Percentiles rank a stretch among this genome's conserved stretches.
Conservation (phyloP, 345 rosid species). For the Lepidium aucheri region DNA sequence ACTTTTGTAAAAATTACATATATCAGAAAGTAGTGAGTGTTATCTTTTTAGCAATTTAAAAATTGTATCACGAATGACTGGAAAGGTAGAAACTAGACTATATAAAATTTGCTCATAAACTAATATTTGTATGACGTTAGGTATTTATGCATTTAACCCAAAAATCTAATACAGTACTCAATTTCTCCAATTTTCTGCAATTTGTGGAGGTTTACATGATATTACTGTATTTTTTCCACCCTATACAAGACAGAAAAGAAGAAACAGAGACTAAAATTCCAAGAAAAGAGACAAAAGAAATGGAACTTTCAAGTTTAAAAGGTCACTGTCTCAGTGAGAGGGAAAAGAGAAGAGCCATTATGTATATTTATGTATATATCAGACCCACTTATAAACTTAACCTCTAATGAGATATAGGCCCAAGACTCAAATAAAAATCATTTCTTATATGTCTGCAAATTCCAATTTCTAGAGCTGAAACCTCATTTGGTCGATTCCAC, state of each 20-base stretch:
- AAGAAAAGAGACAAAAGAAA: neutral
- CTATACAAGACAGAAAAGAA: neutral
- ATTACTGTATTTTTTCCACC: neutral
- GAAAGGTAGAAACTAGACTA: too few relatives aligned
- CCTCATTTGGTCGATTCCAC: conserved; percentile 5
- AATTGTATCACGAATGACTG: too few relatives aligned
- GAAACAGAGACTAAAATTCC: neutral
- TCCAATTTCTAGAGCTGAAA: conserved; percentile 22
- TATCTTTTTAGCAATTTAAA: too few relatives aligned
- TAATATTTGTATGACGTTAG: too few relatives aligned
- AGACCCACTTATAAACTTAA: conserved; percentile 20
- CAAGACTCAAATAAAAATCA: conserved; percentile 2
- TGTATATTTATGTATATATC: neutral
- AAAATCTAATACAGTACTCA: neutral
- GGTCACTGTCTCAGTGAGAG: conserved; percentile 9
- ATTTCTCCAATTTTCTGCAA: conserved; percentile 1
- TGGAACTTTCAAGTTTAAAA: conserved; percentile 8
- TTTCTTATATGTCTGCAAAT: conserved; percentile 7
- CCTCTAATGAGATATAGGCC: neutral
- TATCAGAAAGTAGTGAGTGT: too few relatives aligned
- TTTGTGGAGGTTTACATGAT: neutral
- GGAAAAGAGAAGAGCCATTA: conserved; percentile 2
- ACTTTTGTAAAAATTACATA: too few relatives aligned
- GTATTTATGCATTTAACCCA: neutral
- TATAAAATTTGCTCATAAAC: too few relatives aligned